A percentile compares a stretch with the other conserved stretches of the same genome.
These are phyloP conservation scores for Entomortierella chlamydospora DNA, from an alignment of 192 early-diverging fungal genomes.

Conservation along the genomic window DNA sequence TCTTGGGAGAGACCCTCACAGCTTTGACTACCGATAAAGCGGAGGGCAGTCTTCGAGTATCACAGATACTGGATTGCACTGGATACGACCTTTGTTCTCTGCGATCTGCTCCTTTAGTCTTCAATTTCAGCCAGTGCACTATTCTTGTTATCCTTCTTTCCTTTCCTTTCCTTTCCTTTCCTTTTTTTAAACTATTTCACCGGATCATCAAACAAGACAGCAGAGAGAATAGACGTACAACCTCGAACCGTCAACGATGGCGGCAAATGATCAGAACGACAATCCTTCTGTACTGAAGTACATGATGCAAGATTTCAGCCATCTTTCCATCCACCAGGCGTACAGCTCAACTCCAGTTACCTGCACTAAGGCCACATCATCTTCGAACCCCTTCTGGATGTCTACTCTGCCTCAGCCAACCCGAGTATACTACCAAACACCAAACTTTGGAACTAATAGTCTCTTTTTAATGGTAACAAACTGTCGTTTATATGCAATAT, in stretches of 20 bases:
- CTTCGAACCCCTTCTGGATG: background rate
- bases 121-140: background rate
- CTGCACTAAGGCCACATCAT: no score
- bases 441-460: slow-evolving; percentile 9
- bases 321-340: background rate
- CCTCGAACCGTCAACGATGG: background rate
- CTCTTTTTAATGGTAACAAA: slow-evolving; percentile 26
- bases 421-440: background rate
- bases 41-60: background rate
- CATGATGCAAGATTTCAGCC: slow-evolving; percentile 21
- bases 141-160: background rate
- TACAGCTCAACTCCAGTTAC: background rate
- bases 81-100: background rate
- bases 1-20: slow-evolving; percentile 8
- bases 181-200: background rate
- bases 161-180: background rate
- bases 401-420: background rate
- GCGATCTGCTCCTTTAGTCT: background rate
- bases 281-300: slow-evolving; percentile 5
- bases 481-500: background rate
- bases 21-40: slow-evolving; percentile 23
- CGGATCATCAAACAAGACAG: background rate
- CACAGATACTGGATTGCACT: background rate
- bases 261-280: background rate
- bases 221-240: background rate